Percentiles rank a stretch among this genome's conserved stretches.
These are phyloP conservation scores for Cyanidioschyzon merolae DNA, from an alignment of 23 red algal species.

Conservation along the genomic window DNA sequence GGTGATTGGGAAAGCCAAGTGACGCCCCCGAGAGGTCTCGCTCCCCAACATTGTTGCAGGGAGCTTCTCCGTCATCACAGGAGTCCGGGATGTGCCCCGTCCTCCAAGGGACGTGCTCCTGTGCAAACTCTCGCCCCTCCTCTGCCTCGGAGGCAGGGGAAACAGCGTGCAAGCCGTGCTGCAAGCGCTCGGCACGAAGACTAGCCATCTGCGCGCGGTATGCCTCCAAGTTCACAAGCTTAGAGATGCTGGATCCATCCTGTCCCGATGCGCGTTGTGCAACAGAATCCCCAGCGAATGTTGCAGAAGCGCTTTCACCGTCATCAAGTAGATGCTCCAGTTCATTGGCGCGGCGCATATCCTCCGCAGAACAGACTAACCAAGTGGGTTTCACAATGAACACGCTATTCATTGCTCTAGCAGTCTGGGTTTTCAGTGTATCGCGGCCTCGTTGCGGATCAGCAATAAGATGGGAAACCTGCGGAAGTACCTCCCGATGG, in stretches of 20 bases:
- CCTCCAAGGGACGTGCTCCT: background rate
- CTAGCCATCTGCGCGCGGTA: background rate
- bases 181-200: background rate
- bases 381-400: constrained; percentile 62
- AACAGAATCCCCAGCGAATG: background rate
- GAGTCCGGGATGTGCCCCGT: background rate
- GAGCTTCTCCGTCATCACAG: background rate
- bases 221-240: background rate
- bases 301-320: background rate
- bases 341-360: constrained; percentile 57
- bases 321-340: constrained; percentile 27
- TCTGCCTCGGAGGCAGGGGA: too few relatives aligned
- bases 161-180: background rate
- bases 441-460: constrained; percentile 33
- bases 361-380: constrained; percentile 36
- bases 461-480: constrained; percentile 55
- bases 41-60: background rate
- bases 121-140: too few relatives aligned
- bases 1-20: too few relatives aligned
- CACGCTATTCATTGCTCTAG: constrained; percentile 35
- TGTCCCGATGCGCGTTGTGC: too few relatives aligned
- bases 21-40: too few relatives aligned
- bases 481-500: constrained; percentile 29
- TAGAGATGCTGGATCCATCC: too few relatives aligned
- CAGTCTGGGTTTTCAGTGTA: constrained; percentile 61